Evolutionary conservation across 1,284 basidiomycete genomes (phyloP), one percentile per base, ranked within the genome.

Genomic region (Cystobasidiaceae sp.): DNA sequence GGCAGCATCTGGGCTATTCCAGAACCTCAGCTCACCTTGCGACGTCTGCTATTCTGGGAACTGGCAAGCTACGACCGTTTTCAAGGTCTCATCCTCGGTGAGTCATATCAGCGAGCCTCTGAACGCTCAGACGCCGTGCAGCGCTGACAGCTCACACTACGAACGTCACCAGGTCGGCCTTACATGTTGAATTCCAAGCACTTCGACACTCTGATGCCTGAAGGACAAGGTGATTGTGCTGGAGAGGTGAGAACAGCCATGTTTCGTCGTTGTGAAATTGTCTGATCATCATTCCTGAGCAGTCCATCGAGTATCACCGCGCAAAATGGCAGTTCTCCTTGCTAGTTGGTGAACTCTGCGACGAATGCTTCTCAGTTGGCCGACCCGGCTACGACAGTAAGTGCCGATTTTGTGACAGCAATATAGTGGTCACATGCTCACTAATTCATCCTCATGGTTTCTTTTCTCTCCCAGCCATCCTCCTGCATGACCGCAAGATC

Each of bases 1-100:
- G 68, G 68, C 0, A 56, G 44, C 13, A 64, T 67, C 13, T 74
- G 74, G 63, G 68, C 70, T 4, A 51, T 74, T 0, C 50, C 55
- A n/a, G 70, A 69, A 5, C 65, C 61, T 21, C 67, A 71, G 34
- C 66, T 69, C 2, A 66, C 70, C 3, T 66, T 71, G 6, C 68
- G 74, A 0, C 45, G 73, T 0, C 61, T 67, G 28, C 60, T 73
- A 25, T 71, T 74, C 43, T 73, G 68, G 64, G 70, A 70, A 59
- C 62, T 73, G 21, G 61, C 71, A 41, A 66, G 67, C 32, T 70
- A 71, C 49, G 74, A 75, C 43, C 63, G 72, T 2, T 45, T 70
- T 15, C 68, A 68, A 41, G 65, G 67, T 30, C 61, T 61, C 21
- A 68, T 52, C 8, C 63, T 68, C 19, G 54, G 54, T 56, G 39